phyloP scores from a whole-genome alignment of 2,329 filamentous ascomycete genomes.

The Fusarium beomiforme region DNA sequence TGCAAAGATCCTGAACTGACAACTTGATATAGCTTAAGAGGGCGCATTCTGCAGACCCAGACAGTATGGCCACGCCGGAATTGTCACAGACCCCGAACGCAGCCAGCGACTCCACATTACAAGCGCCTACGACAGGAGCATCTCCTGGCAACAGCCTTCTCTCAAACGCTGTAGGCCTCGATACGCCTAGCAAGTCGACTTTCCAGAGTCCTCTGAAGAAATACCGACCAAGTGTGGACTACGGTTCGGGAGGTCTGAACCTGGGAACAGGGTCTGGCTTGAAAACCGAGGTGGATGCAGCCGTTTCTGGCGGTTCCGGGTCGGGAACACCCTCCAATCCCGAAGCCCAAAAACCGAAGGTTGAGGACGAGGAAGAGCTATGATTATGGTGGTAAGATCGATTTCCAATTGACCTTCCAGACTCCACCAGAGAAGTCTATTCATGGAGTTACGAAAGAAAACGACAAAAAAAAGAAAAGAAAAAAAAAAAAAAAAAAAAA shows the following conservation, averaged over 20 bases:
- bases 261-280: constrained; percentile 44
- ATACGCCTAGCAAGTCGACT: constrained; percentile 51
- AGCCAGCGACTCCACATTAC: constrained; percentile 55
- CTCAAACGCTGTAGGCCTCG: constrained; percentile 25
- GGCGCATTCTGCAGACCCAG: constrained; percentile 78
- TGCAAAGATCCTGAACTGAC: constrained; percentile 9
- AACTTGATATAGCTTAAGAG: constrained; percentile 73
- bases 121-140: constrained; percentile 23
- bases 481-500: constrained; percentile 15
- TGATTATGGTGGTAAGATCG: constrained; percentile 35
- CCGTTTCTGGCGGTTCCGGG: constrained; percentile 38
- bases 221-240: constrained; percentile 68
- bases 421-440: neutral
- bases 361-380: constrained; percentile 54
- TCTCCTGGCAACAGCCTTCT: constrained; percentile 23
- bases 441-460: constrained; percentile 13
- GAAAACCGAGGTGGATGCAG: constrained; percentile 49
- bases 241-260: constrained; percentile 38
- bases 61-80: constrained; percentile 54
- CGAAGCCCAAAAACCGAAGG: constrained; percentile 39
- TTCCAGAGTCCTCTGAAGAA: constrained; percentile 81
- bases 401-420: neutral
- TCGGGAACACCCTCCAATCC: constrained; percentile 34
- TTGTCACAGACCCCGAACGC: constrained; percentile 51
- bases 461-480: constrained; percentile 12